Conservation (phyloP, 2,329 filamentous ascomycete genomes). For the Delphinella strobiligena region DNA sequence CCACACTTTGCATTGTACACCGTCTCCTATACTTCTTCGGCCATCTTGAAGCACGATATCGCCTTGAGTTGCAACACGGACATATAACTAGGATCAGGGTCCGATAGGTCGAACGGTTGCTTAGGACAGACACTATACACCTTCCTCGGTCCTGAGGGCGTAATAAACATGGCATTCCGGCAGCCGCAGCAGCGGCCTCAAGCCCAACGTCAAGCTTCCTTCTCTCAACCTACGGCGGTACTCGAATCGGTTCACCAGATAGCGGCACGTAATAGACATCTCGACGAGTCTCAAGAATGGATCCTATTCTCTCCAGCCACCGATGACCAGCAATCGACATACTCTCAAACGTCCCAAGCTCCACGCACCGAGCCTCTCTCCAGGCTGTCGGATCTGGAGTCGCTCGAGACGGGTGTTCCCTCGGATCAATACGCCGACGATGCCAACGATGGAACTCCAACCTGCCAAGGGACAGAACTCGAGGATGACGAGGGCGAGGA, state of each 20-base stretch:
- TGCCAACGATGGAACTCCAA: slow-evolving; percentile 25
- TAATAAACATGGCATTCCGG: slow-evolving; percentile 19
- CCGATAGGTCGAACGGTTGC: too few relatives aligned
- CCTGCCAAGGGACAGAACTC: slow-evolving; percentile 29
- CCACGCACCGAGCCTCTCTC: slow-evolving; percentile 58
- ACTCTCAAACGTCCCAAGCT: slow-evolving; percentile 56
- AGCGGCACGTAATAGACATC: slow-evolving; percentile 28
- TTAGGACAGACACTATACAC: too few relatives aligned
- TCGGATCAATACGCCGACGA: slow-evolving; percentile 41
- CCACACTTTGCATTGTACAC: too few relatives aligned
- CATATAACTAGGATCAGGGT: too few relatives aligned
- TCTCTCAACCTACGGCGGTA: slow-evolving; percentile 7
- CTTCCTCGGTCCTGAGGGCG: too few relatives aligned
- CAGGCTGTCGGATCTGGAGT: slow-evolving; percentile 68
- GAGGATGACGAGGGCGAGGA: slow-evolving; percentile 53
- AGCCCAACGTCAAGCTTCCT: slow-evolving; percentile 14
- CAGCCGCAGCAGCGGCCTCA: slow-evolving; percentile 21
- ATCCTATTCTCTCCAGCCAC: slow-evolving; percentile 64
- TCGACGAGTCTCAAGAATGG: slow-evolving; percentile 82
- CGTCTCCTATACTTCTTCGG: too few relatives aligned
- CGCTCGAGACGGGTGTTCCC: slow-evolving; percentile 55
- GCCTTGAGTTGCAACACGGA: too few relatives aligned
- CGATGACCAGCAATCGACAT: slow-evolving; percentile 47
- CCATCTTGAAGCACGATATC: too few relatives aligned
- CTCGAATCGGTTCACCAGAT: slow-evolving; percentile 18